Percentiles rank a stretch among this genome's conserved stretches.
Evolutionary conservation across 2,329 filamentous ascomycete genomes (phyloP).

Genomic region (Cercospora canescens): DNA sequence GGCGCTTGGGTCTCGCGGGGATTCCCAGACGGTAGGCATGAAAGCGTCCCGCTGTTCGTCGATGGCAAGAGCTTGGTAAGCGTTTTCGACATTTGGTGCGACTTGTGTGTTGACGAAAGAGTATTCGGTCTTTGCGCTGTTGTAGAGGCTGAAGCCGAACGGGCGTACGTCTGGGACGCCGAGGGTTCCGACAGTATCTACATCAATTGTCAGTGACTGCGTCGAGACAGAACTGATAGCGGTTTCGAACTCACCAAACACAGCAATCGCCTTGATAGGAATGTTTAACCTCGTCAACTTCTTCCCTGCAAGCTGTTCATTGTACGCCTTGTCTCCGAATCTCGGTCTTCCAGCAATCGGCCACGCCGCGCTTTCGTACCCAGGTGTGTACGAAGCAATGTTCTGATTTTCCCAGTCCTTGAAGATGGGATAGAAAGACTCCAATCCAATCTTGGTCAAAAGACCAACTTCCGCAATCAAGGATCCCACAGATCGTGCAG

Average conservation of each 20-base stretch:
- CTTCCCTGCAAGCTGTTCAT: conserved; percentile 36
- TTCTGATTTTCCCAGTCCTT: conserved; percentile 33
- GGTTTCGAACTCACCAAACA: conserved; percentile 29
- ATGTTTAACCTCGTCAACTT: conserved; percentile 31
- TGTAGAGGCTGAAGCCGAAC: conserved; percentile 24
- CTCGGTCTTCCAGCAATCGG: conserved; percentile 38
- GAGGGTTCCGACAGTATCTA: conserved; percentile 44
- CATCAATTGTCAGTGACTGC: not conserved
- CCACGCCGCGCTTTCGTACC: conserved; percentile 17
- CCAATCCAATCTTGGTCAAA: conserved; percentile 34
- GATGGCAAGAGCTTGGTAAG: conserved; percentile 43
- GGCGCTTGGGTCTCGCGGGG: conserved; percentile 26
- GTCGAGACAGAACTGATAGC: no score
- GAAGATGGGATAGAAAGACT: conserved; percentile 30
- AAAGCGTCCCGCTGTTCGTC: conserved; percentile 41
- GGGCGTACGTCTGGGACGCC: conserved; percentile 45
- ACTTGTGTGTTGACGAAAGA: conserved; percentile 48
- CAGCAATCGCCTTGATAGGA: conserved; percentile 40
- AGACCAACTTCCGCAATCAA: conserved; percentile 45
- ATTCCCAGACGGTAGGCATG: conserved; percentile 42
- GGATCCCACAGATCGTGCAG: conserved; percentile 41
- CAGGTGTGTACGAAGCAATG: conserved; percentile 16
- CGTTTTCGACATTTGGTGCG: conserved; percentile 36
- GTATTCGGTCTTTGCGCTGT: conserved; percentile 32
- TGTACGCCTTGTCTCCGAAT: conserved; percentile 40